These are phyloP conservation scores for Peronospora belbahrii DNA, from an alignment of 352 stramenopile genomes.

Conservation along the genomic window DNA sequence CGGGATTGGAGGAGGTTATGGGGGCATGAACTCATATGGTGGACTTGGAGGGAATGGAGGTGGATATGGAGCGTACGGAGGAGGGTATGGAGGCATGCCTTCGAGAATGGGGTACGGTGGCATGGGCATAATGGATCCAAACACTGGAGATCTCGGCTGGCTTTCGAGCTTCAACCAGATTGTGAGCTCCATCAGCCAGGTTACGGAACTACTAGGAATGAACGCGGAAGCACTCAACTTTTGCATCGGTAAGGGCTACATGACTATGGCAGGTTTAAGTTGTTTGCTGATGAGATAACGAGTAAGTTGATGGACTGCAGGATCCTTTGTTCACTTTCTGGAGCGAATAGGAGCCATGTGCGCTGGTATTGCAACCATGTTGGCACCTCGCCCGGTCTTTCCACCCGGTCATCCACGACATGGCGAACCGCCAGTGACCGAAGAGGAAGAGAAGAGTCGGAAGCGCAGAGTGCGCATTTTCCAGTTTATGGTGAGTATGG, in stretches of 20 bases:
- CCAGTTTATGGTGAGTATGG: constrained; percentile 69
- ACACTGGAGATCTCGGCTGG: constrained; percentile 40
- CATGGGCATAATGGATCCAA: constrained; percentile 50
- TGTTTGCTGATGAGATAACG: not conserved
- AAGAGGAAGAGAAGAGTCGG: constrained; percentile 70
- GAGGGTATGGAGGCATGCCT: constrained; percentile 27
- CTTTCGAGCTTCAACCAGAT: constrained; percentile 64
- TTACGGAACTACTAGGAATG: constrained; percentile 72
- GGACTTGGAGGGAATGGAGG: constrained; percentile 31
- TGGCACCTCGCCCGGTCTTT: constrained; percentile 54
- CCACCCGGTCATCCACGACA: constrained; percentile 69
- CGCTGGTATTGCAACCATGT: constrained; percentile 54
- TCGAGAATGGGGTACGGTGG: constrained; percentile 30
- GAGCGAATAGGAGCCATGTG: constrained; percentile 77
- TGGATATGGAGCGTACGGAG: constrained; percentile 28
- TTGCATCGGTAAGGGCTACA: constrained; percentile 38
- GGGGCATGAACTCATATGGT: constrained; percentile 26
- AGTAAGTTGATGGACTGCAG: constrained; percentile 15
- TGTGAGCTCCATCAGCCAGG: constrained; percentile 61
- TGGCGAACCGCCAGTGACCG: constrained; percentile 44
- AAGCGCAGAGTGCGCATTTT: constrained; percentile 67
- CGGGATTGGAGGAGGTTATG: constrained; percentile 25
- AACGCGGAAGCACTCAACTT: constrained; percentile 71
- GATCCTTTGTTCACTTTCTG: constrained; percentile 78
- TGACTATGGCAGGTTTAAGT: not conserved